A percentile compares a stretch with the other conserved stretches of the same genome.
Conservation (phyloP, 768 basidiomycete genomes). For the Hydnomerulius pinastri region DNA sequence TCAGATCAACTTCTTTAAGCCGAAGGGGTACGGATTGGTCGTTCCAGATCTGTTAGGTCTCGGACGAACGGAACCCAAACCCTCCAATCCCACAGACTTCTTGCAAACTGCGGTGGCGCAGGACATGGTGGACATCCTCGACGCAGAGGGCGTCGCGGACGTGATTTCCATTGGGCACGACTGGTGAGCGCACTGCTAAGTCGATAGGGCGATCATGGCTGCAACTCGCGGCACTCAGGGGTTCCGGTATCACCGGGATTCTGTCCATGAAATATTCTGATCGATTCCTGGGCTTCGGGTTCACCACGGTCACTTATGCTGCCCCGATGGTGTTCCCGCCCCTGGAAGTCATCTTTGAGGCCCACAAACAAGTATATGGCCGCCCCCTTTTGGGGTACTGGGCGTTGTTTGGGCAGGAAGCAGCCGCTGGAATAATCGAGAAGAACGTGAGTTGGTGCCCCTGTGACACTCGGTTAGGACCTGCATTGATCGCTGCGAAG, state of each 20-base stretch:
- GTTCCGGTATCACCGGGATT: constrained; percentile 33
- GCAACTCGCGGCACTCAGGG: constrained; percentile 41
- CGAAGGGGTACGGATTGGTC: constrained; percentile 44
- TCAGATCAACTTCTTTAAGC: constrained; percentile 39
- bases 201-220: too few relatives aligned
- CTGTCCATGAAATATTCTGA: constrained; percentile 40
- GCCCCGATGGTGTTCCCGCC: constrained; percentile 29
- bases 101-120: constrained; percentile 24
- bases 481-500: constrained; percentile 18
- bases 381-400: constrained; percentile 46
- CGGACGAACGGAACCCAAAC: constrained; percentile 45
- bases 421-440: constrained; percentile 34
- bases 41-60: constrained; percentile 51
- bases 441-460: constrained; percentile 36
- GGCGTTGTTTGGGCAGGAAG: constrained; percentile 36
- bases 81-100: constrained; percentile 32
- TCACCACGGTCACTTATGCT: constrained; percentile 36
- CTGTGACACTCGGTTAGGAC: background rate
- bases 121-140: constrained; percentile 42
- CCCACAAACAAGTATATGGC: constrained; percentile 30
- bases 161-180: constrained; percentile 43
- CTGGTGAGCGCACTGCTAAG: constrained; percentile 27
- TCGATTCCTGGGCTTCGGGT: constrained; percentile 43
- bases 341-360: constrained; percentile 26
- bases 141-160: constrained; percentile 33